Evolutionary conservation across 768 basidiomycete species (phyloP).

Genomic region (Boletus rubropictus): DNA sequence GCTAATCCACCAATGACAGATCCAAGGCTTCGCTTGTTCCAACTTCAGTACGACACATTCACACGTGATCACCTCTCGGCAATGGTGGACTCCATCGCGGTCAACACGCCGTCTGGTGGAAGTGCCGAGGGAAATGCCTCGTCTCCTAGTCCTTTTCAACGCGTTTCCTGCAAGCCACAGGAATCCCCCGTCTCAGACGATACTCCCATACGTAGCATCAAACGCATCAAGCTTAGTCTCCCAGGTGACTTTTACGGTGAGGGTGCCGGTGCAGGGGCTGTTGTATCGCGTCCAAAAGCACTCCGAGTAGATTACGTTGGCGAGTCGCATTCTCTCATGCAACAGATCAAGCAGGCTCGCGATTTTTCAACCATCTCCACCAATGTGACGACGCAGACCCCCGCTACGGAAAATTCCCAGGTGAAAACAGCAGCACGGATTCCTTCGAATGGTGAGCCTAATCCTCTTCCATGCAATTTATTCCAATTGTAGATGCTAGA

Average conservation of each 20-base stretch:
- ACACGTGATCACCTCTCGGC: slow-evolving; percentile 92
- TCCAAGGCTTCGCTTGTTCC: slow-evolving; percentile 79
- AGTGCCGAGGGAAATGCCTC: slow-evolving; percentile 41
- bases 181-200: slow-evolving; percentile 38
- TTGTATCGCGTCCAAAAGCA: slow-evolving; percentile 44
- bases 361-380: slow-evolving; percentile 76
- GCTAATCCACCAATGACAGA: slow-evolving; percentile 46
- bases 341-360: slow-evolving; percentile 70
- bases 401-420: slow-evolving; percentile 12
- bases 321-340: slow-evolving; percentile 72
- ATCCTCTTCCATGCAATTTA: not conserved
- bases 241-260: slow-evolving; percentile 52
- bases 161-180: slow-evolving; percentile 43
- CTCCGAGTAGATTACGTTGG: slow-evolving; percentile 67
- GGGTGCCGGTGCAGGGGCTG: slow-evolving; percentile 41
- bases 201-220: slow-evolving; percentile 65
- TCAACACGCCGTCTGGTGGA: slow-evolving; percentile 59
- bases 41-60: slow-evolving; percentile 93
- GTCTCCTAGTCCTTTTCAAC: slow-evolving; percentile 40
- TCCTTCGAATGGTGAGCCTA: slow-evolving; percentile 14
- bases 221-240: slow-evolving; percentile 76
- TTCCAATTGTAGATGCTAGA: slow-evolving; percentile 10
- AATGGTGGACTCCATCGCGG: slow-evolving; percentile 91
- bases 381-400: slow-evolving; percentile 38
- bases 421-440: not conserved